Base-by-base conservation (phyloP, 805 yeast species). In the Sugiyamaella americana region DNA sequence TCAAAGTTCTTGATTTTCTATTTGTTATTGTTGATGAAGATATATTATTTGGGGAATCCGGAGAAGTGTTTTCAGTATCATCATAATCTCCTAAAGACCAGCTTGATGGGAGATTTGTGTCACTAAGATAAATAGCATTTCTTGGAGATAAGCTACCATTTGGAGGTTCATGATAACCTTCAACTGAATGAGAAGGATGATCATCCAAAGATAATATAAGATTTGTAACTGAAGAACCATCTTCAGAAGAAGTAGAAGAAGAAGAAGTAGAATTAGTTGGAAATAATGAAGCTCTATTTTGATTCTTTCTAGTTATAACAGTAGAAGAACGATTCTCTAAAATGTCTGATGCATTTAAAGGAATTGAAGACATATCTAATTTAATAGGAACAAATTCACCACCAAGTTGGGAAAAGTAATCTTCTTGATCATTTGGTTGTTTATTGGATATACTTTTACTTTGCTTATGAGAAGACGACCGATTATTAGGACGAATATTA, bases 71-170 rank as follows among this genome's bases (percentile, higher is more conserved):
- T 26, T 26, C 32, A 26, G 32, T 26, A 13, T 26, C 32, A 26
- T 26, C 32, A 19, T 43, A 23, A 5, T 43, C 35, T 17, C 41
- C 46, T n/a, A 38, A 24, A 24, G 41, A 38, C 41, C 41, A 38
- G 21, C 24, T 13, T 11, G 41, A 38, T 13, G 45, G 45, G 23
- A 42, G 41, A 18, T 42, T 42, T 22, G 47, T 20, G 4, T 37
- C 47, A 23, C 50, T 40, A 22, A 49, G 23, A 23, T 49, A 49
- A 18, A 49, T 49, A 11, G 52, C 52, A n/a, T 48, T 46, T 13
- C 51, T 30, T 2, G 49, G 43, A 10, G 44, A 44, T 16, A 35
- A 18, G 10, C 10, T 5, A 6, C 18, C 37, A 26, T 26, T 8
- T 8, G 32, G 32, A 26, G 32, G 32, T 13, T 26, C 32, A 26